These are phyloP conservation scores for Pleurotus djamor DNA, from an alignment of 768 basidiomycete genomes.

Conservation along the genomic window DNA sequence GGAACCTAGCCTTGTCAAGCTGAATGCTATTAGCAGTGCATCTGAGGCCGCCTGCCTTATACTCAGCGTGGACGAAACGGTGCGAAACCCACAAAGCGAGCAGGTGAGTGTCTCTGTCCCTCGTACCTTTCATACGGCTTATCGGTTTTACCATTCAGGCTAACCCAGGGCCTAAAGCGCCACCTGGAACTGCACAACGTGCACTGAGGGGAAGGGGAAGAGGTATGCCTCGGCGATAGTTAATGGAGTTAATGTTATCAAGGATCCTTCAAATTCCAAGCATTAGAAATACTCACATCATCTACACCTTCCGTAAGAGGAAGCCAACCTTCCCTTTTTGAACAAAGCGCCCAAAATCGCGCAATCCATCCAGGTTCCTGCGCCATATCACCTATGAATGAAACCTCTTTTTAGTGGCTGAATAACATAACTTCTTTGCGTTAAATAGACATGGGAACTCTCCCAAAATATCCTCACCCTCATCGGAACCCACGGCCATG, in stretches of 20 bases:
- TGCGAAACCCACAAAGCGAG: conserved; percentile 93
- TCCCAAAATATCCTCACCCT: background rate
- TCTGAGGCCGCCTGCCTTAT: conserved; percentile 96
- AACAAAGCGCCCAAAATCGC: conserved; percentile 1
- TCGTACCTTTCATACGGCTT: conserved; percentile 1
- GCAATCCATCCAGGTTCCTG: background rate
- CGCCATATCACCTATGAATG: conserved; percentile 1
- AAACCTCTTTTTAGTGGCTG: background rate
- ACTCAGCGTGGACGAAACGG: conserved; percentile 96
- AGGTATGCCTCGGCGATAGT: conserved; percentile 72
- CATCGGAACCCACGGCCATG: background rate
- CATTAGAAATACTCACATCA: background rate
- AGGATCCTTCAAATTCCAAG: background rate
- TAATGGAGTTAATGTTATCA: conserved; percentile 4
- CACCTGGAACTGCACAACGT: conserved; percentile 87
- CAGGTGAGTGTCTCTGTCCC: conserved; percentile 48
- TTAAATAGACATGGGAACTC: background rate
- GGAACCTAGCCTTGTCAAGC: conserved; percentile 95
- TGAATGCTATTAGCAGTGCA: conserved; percentile 94
- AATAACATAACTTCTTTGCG: background rate
- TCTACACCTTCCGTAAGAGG: background rate
- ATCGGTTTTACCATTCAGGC: conserved; percentile 40
- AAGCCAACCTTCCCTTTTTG: background rate
- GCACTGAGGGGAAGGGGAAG: conserved; percentile 86
- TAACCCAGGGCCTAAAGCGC: conserved; percentile 84